Evolutionary conservation across 2,329 filamentous ascomycete species (phyloP), one percentile per base, ranked within the genome.

Genomic region (Pseudodiploospora longispora): DNA sequence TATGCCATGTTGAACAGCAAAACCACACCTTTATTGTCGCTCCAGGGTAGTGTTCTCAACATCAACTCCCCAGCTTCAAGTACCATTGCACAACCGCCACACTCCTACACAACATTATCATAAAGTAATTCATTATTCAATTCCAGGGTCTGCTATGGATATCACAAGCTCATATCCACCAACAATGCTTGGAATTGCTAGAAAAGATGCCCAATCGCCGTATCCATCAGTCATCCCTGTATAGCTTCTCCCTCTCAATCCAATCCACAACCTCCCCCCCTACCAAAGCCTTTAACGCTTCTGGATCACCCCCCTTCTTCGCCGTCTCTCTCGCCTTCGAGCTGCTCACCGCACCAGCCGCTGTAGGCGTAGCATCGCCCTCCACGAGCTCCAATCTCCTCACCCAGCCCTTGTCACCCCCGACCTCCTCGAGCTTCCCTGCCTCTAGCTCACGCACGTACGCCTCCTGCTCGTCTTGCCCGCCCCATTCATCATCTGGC

Each of bases 261-360:
- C 79, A 86, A 27, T 59, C 63, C 38, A 64, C 65, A 0, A 89
- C 76, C 2, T 70, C 69, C 2, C 61, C 59, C 0, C 76, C 78
- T 31, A 87, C 80, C 50, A 87, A 55, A 43, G 57, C 55, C 12
- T 57, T 58, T 41, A 88, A 61, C 42, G 56, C 60, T 4, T 64
- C 64, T 68, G 64, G 73, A 36, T 75, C 70, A 8, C 62, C 58
- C 5, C 53, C 10, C 2, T 9, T 55, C 46, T 67, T 70, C 2
- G 76, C 75, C 5, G 79, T 75, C 30, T 72, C 69, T 41, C 85
- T 70, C 37, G 83, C 82, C 53, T 68, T 72, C 6, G 86, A 88
- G 50, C 76, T 80, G 50, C 76, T 80, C 34, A 80, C 68, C 3
- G 59, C 61, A 6, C 66, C 71, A 2, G 65, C 67, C 10, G 63